A percentile compares a stretch with the other conserved stretches of the same genome.
These are phyloP conservation scores for Penicillium sp. DNA, from an alignment of 2,329 filamentous ascomycete genomes.

Conservation along the genomic window DNA sequence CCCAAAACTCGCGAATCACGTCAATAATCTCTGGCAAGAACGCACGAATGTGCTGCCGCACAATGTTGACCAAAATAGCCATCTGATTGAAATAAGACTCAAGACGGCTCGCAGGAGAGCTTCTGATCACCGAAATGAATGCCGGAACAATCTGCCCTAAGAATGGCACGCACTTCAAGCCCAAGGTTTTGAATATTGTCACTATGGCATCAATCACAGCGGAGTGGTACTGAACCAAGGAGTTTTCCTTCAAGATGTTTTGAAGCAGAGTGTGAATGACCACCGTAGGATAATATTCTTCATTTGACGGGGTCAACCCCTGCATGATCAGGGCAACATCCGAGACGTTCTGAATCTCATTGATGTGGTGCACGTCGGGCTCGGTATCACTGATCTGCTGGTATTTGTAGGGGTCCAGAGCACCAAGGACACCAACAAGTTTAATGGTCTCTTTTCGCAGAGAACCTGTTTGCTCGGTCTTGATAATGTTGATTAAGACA, in stretches of 20 bases:
- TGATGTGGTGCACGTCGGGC: conserved; percentile 72
- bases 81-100: conserved; percentile 98
- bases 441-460: conserved; percentile 94
- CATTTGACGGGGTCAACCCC: conserved; percentile 90
- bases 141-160: conserved; percentile 91
- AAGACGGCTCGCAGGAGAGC: conserved; percentile 71
- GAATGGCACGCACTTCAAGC: conserved; percentile 93
- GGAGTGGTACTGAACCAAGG: conserved; percentile 85
- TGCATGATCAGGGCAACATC: conserved; percentile 99
- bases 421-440: conserved; percentile 90
- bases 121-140: conserved; percentile 84
- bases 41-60: conserved; percentile 91
- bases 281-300: conserved; percentile 97
- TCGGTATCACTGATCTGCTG: conserved; percentile 87
- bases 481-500: conserved; percentile 89
- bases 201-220: conserved; percentile 96
- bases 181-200: conserved; percentile 96
- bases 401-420: conserved; percentile 92
- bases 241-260: conserved; percentile 81
- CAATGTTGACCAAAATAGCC: conserved; percentile 87
- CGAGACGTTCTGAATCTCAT: conserved; percentile 69
- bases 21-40: conserved; percentile 84
- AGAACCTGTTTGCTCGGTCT: conserved; percentile 82
- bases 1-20: conserved; percentile 88
- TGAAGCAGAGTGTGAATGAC: conserved; percentile 94